Conservation (phyloP, 805 yeast species). For the Wickerhamiella sergipiensis region DNA sequence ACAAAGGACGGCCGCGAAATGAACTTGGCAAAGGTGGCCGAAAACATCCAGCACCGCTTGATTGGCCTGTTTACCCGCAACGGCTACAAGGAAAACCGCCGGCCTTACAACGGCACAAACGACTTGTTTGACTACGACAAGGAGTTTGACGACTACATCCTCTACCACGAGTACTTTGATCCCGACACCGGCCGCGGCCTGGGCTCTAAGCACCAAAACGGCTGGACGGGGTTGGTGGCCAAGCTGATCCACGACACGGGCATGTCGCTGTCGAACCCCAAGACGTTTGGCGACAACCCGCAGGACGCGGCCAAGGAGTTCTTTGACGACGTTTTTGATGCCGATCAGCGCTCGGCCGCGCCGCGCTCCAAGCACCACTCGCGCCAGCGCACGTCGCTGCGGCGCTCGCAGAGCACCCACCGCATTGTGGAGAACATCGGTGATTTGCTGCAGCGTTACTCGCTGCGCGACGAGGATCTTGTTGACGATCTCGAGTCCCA, state of each 20-base stretch:
- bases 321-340: conserved; percentile 23
- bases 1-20: conserved; percentile 32
- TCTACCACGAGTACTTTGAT: conserved; percentile 80
- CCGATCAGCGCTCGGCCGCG: conserved; percentile 5
- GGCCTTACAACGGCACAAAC: conserved; percentile 60
- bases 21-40: conserved; percentile 45
- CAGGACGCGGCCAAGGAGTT: conserved; percentile 23
- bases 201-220: conserved; percentile 90
- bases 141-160: conserved; percentile 58
- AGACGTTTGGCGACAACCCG: conserved; percentile 22
- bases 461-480: conserved; percentile 13
- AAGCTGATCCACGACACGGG: conserved; percentile 84
- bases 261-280: conserved; percentile 35
- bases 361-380: conserved; percentile 14
- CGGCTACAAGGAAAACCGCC: conserved; percentile 34
- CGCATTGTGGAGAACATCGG: conserved; percentile 16
- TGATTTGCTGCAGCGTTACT: conserved; percentile 13
- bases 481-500: conserved; percentile 11
- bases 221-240: conserved; percentile 91
- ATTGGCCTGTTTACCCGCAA: conserved; percentile 65
- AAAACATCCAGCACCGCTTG: conserved; percentile 74
- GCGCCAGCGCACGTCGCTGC: conserved; percentile 10
- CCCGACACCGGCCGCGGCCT: conserved; percentile 91
- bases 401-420: conserved; percentile 7
- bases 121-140: conserved; percentile 43